Base-by-base conservation (phyloP, 2,329 filamentous ascomycete species). In the Pseudocercospora crystallina region DNA sequence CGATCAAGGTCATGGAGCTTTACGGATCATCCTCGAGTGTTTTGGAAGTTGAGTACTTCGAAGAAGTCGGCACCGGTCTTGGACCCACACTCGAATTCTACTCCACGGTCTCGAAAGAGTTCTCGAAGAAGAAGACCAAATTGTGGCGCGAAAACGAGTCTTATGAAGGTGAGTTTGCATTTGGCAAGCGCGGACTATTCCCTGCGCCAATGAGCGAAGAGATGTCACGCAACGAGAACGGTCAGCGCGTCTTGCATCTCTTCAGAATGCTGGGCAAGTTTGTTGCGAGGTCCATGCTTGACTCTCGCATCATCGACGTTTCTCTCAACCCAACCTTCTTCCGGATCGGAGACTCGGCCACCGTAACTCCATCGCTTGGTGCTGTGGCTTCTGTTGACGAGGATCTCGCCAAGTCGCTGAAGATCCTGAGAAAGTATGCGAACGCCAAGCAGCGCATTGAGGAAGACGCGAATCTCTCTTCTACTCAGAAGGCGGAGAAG, bases 291-390 rank as follows among this genome's bases (percentile, higher is more conserved):
- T 96, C 94, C 0, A 97, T 99, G 94, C 86, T 99, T 46, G 94
- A 99, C 69, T 96, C 92, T 1, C 84, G 94, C 47, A 97, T 99
- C 67, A 96, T 99, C 61, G 94, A 99, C 64, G 85, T 99, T 59
- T 94, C 92, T 49, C 94, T 99, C 73, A 99, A 96, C 67, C 89
- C 94, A 1, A 95, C 90, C 5, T 96, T 99, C 76, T 99, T 99
- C 84, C 89, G 92, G 51, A 88, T 96, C 58, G 89, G 89, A 12
- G 88, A 95, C 61, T 79, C 75, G 11, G 76, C 75, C 12, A 74
- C 82, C 0, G 84, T 96, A 3, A 84, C 84, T 15, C 90, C 91
- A 10, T 96, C 91, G 0, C 78, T 99, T 7, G 90, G 90, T 5
- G 89, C 94, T 1, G 85, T 99, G 41, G 95, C 91, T 68, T 83